Evolutionary conservation across 768 basidiomycete genomes (phyloP).

Genomic region (Naematelia encephala): DNA sequence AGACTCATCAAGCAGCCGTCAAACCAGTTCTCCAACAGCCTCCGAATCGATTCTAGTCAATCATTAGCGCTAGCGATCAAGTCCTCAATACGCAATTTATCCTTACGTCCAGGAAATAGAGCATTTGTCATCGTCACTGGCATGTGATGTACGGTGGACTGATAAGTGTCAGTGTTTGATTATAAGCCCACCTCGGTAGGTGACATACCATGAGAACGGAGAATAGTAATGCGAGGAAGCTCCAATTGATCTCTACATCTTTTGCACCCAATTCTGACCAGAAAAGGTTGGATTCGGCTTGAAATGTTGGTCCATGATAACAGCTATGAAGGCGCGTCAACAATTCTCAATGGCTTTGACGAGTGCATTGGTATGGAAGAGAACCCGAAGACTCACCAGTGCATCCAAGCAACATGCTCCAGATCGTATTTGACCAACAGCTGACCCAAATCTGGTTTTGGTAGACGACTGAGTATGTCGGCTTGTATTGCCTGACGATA

Average conservation of each 20-base stretch:
- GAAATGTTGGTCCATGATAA: constrained; percentile 7
- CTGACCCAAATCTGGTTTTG: constrained; percentile 3
- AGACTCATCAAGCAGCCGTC: constrained; percentile 14
- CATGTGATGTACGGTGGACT: constrained; percentile 26
- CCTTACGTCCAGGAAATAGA: constrained; percentile 7
- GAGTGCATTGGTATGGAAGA: no score
- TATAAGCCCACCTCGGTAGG: neutral
- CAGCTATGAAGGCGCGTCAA: neutral
- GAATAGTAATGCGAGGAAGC: constrained; percentile 24
- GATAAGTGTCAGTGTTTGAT: neutral
- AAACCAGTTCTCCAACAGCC: constrained; percentile 15
- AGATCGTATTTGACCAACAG: constrained; percentile 11
- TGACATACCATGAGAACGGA: constrained; percentile 19
- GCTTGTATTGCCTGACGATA: neutral
- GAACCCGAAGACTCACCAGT: constrained; percentile 7
- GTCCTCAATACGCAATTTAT: neutral
- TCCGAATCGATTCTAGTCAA: constrained; percentile 10
- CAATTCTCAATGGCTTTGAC: neutral
- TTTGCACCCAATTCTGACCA: constrained; percentile 24
- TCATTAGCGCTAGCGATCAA: neutral
- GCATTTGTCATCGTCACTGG: constrained; percentile 1
- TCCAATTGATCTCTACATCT: constrained; percentile 28
- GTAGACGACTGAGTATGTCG: constrained; percentile 4
- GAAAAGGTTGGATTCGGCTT: constrained; percentile 23
- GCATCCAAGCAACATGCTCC: constrained; percentile 16